Evolutionary conservation across 371 early-diverging fungal genomes (phyloP), one percentile per base, ranked within the genome.

Genomic region (Mortierella sp.): DNA sequence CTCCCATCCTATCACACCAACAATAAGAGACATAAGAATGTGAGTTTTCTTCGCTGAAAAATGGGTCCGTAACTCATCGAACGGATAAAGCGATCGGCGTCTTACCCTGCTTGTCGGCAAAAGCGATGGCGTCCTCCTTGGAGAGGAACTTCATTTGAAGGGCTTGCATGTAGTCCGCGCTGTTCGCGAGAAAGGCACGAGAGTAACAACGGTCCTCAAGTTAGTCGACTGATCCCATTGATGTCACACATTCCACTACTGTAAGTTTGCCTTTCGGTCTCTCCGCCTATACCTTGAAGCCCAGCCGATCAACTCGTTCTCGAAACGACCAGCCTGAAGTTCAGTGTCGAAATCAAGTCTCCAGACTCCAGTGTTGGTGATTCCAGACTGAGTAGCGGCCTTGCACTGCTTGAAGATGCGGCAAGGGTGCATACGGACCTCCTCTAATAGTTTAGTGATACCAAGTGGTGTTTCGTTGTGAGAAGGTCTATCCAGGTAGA

Each of bases 241-340:
- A 27, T n/a, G 41, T 3, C 56, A n/a, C 4, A n/a, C 56, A 41
- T 41, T 56, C 11, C 43, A 41, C 21, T 24, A 24, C 43, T 38
- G 2, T 35, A 21, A 7, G 24, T 21, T 24, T 68, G 38, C 3
- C 4, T 24, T 3, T 35, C 18, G 1, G 38, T 10, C 16, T 8
- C 6, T 41, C 41, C 41, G 21, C 7, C 38, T 78, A 75, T 90
- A 96, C 96, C 96, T 96, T 77, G 95, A 94, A 70, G 96, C 92
- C 99, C 98, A 99, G 38, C 98, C 98, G 92, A 98, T 98, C 74
- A 98, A 83, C 74, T 95, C 95, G 89, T 99, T 99, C 82, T 96
- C 95, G 96, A 98, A 98, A 71, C 96, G 94, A 83, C 94, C 95
- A 72, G 93, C 94, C 46, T 91, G 89, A 70, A 92, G 92, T 80